phyloP scores from a whole-genome alignment of 2,329 filamentous ascomycete species.

The Thelonectria blattea region DNA sequence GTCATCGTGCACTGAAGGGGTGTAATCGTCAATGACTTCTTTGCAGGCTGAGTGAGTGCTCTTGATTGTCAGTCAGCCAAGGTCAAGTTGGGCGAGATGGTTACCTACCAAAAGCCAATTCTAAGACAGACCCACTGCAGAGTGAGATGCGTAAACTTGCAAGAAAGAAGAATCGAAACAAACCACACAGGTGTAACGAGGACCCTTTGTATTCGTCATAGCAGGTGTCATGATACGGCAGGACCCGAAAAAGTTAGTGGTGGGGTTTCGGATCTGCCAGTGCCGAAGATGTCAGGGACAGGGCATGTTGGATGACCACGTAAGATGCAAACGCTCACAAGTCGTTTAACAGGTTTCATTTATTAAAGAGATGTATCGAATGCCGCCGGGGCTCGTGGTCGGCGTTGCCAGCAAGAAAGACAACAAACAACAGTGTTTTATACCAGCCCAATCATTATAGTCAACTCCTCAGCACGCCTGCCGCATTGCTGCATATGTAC shows the following conservation, averaged over 20 bases:
- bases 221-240: not conserved
- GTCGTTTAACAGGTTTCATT: slow-evolving; percentile 27
- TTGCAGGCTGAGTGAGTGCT: not conserved
- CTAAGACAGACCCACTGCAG: no score
- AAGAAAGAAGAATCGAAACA: not conserved
- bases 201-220: not conserved
- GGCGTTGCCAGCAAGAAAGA: slow-evolving; percentile 28
- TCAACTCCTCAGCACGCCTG: slow-evolving; percentile 35
- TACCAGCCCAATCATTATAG: slow-evolving; percentile 35
- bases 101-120: no score
- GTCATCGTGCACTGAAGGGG: slow-evolving; percentile 21
- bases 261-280: slow-evolving; percentile 10
- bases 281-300: not conserved
- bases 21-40: not conserved
- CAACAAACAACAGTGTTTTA: slow-evolving; percentile 19
- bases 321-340: not conserved
- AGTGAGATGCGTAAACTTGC: not conserved
- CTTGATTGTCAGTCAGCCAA: not conserved
- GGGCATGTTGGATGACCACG: not conserved
- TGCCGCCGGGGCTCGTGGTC: slow-evolving; percentile 30
- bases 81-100: no score
- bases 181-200: not conserved
- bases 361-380: slow-evolving; percentile 36
- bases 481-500: slow-evolving; percentile 39
- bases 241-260: not conserved